Conservation (phyloP, 805 yeast species). For the Yarrowia sp. region DNA sequence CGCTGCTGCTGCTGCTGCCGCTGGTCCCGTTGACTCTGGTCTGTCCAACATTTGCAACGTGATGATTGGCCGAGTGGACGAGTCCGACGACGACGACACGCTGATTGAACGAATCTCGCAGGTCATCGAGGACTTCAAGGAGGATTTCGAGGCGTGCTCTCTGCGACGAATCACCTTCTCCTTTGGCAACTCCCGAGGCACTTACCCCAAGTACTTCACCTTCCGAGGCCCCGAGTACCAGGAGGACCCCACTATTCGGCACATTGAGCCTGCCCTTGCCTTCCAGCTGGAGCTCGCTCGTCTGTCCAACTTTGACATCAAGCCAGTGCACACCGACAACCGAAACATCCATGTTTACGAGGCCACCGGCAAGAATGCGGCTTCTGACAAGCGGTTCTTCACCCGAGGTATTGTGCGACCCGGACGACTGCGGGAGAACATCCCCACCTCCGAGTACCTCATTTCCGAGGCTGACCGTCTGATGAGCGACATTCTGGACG, state of each 20-base stretch:
- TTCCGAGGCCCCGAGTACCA: constrained; percentile 84
- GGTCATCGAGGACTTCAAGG: constrained; percentile 69
- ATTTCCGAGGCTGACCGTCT: constrained; percentile 96
- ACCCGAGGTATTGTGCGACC: constrained; percentile 97
- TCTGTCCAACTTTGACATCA: constrained; percentile 91
- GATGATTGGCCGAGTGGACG: constrained; percentile 74
- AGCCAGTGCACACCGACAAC: constrained; percentile 94
- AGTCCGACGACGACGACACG: constrained; percentile 73
- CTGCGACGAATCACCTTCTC: constrained; percentile 94
- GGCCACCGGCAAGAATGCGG: constrained; percentile 92
- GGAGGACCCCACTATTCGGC: constrained; percentile 95
- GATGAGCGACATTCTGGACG: constrained; percentile 95
- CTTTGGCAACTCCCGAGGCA: constrained; percentile 80
- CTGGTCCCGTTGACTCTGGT: constrained; percentile 44
- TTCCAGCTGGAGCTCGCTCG: constrained; percentile 95
- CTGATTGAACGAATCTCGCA: constrained; percentile 68
- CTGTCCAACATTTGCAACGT: constrained; percentile 84
- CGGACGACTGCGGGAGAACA: constrained; percentile 91
- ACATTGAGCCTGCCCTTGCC: constrained; percentile 97
- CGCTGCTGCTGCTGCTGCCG: constrained; percentile 41
- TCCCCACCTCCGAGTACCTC: constrained; percentile 89
- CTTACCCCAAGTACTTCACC: constrained; percentile 94
- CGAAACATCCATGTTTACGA: constrained; percentile 97
- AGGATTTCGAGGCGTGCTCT: constrained; percentile 71
- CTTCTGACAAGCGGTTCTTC: constrained; percentile 93